Evolutionary conservation across 495 filamentous ascomycete genomes (phyloP), one percentile per base, ranked within the genome.

Genomic region (Mycothermus thermophilus): DNA sequence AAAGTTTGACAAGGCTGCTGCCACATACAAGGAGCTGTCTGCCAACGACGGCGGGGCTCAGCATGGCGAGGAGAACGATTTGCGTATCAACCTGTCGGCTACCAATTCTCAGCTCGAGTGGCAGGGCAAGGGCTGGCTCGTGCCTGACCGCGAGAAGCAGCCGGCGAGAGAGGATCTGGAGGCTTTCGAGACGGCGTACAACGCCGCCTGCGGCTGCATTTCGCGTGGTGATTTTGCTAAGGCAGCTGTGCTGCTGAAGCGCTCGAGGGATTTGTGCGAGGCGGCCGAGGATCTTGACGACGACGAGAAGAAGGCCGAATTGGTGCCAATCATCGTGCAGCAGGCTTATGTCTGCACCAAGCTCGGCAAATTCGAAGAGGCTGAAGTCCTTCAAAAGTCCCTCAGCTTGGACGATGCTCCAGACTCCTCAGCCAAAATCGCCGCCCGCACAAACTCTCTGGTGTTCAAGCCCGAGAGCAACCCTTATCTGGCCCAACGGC

Each of bases 121-220:
- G 87, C 67, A 75, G 40, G 78, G 77, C 25, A 64, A 47, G 38
- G 50, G 38, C 29, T 68, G 37, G 51, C 46, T 42, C 4, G 48
- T 52, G n/a, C 48, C 42, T 8, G 57, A 61, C 20, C 40, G 43
- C 5, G 55, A 63, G 33, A 63, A 59, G 43, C 59, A 81, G 50
- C 66, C 75, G 10, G 64, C 60, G 12, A 67, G 77, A 39, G 83
- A 85, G 37, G 83, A 93, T 47, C 55, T 93, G 29, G 84, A 95
- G 50, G 77, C 78, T 3, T 97, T 96, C 46, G 90, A 97, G 58
- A 92, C 80, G 4, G 72, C 84, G 0, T 97, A 87, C 58, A 97
- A 97, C 62, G 77, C 79, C 6, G 92, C 87, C 15, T 96, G 88
- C 52, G 71, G 71, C 27, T 79, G 77, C 51, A 80, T 96, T 50